These are phyloP conservation scores for Cyclaneusma minus DNA, from an alignment of 2,329 filamentous ascomycete species.

Conservation along the genomic window DNA sequence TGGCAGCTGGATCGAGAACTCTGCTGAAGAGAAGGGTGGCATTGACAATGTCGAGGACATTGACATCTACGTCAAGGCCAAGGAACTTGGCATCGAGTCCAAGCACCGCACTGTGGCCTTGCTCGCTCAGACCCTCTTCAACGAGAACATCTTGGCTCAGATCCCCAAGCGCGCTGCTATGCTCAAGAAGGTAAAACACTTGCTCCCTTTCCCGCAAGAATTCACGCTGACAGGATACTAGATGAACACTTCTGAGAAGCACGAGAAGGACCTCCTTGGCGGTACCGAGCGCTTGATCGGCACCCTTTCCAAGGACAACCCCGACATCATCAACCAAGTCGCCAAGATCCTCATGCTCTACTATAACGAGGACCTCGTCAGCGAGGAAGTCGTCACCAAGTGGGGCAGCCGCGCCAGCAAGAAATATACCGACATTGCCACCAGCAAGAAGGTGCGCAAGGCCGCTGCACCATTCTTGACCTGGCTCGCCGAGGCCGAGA, in stretches of 20 bases:
- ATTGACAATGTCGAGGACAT: slow-evolving; percentile 74
- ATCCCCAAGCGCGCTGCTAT: slow-evolving; percentile 70
- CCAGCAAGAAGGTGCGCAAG: slow-evolving; percentile 91
- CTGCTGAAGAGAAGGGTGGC: slow-evolving; percentile 56
- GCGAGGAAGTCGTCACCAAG: slow-evolving; percentile 73
- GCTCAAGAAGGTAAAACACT: slow-evolving; percentile 60
- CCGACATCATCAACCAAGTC: slow-evolving; percentile 62
- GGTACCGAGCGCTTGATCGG: slow-evolving; percentile 87
- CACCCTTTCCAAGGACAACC: slow-evolving; percentile 54
- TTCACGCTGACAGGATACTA: slow-evolving; percentile 14
- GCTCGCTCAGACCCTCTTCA: slow-evolving; percentile 84
- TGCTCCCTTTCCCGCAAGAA: slow-evolving; percentile 8
- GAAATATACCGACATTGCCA: slow-evolving; percentile 86
- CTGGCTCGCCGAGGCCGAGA: slow-evolving; percentile 82
- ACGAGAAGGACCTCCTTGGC: slow-evolving; percentile 89
- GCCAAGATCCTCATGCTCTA: slow-evolving; percentile 78
- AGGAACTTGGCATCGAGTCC: slow-evolving; percentile 82
- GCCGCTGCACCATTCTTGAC: slow-evolving; percentile 85
- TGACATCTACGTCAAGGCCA: slow-evolving; percentile 90
- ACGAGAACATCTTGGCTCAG: slow-evolving; percentile 77
- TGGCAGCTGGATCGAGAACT: slow-evolving; percentile 76
- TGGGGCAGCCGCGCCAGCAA: slow-evolving; percentile 96
- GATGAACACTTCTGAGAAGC: slow-evolving; percentile 79
- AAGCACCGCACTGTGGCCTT: slow-evolving; percentile 92
- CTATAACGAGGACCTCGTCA: slow-evolving; percentile 81